Evolutionary conservation across 1,284 basidiomycete genomes (phyloP).

Genomic region (Cryptococcus maquisensis): DNA sequence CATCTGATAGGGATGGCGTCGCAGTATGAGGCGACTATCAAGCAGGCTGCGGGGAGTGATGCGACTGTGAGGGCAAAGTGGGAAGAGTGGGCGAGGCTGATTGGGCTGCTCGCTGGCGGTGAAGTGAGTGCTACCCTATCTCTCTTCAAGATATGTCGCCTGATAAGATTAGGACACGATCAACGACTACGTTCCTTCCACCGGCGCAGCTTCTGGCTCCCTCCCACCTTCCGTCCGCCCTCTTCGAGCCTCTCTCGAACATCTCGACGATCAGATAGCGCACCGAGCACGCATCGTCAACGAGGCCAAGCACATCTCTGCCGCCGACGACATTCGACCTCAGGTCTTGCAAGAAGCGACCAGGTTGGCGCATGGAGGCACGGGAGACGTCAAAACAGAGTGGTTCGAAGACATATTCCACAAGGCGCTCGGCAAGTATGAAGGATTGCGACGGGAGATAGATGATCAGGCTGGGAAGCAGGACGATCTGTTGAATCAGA

Average conservation of each 20-base stretch:
- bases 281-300: constrained; percentile 61
- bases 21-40: constrained; percentile 67
- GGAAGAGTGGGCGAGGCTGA: constrained; percentile 76
- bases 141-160: background rate
- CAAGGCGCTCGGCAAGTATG: constrained; percentile 74
- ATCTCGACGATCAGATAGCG: constrained; percentile 68
- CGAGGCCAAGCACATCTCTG: constrained; percentile 62
- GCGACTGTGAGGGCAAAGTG: constrained; percentile 71
- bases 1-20: constrained; percentile 66
- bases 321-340: constrained; percentile 70
- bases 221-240: constrained; percentile 57
- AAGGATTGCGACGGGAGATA: constrained; percentile 65
- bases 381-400: constrained; percentile 69
- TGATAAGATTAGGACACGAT: constrained; percentile 57
- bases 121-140: constrained; percentile 58
- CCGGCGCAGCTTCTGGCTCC: constrained; percentile 18
- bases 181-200: constrained; percentile 54
- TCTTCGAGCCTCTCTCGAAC: constrained; percentile 72
- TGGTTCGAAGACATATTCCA: constrained; percentile 83
- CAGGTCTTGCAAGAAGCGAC: constrained; percentile 64
- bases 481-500: constrained; percentile 60
- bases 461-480: constrained; percentile 61
- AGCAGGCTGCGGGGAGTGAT: constrained; percentile 70
- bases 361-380: constrained; percentile 52
- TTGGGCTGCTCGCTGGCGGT: constrained; percentile 65